Base-by-base conservation (phyloP, 176 grass and related monocot species). In the Lolium multiflorum region DNA sequence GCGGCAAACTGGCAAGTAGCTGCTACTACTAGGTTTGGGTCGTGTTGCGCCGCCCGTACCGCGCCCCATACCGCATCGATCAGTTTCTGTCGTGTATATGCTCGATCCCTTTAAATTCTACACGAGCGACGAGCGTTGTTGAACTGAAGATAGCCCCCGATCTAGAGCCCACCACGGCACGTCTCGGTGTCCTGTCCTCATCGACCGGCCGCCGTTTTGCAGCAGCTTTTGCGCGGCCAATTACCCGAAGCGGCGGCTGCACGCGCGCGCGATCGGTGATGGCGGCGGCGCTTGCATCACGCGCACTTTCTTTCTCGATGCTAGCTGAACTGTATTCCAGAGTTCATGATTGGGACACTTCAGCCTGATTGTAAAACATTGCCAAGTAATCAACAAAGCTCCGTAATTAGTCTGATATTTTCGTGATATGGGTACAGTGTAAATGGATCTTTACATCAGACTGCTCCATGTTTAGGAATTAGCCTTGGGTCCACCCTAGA, bases 241-340 rank as follows among this genome's bases (percentile, higher is more conserved):
- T 71, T 41, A 62, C 54, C 87, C 3, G 81, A 84, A 89, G 79
- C 28, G 41, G 66, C 74, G 77, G 59, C 47, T 66, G 58, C 28
- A 12, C 38, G 39, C 15, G 9, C 13, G 38, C 15, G 44, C 68
- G 21, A 31, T 65, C 68, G 68, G 20, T 10, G 66, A 0, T 11
- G 48, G 73, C 73, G 85, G 14, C 69, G 77, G 13, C 44, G 77
- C 56, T 43, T 20, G 75, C 72, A 66, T 72, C 31, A 3, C 37
- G 13, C 3, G 7, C 41, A 43, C 41, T 43, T 43, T 43, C 41
- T 43, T 43, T 43, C 41, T 43, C 3, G 41, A 43, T 43, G 41
- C 41, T 43, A 43, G 41, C 41, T 43, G 41, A 43, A 43, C 41
- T 43, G 41, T 43, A 43, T 43, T 43, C 41, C 41, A 43, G 41